These are phyloP conservation scores for Stagonosporopsis chrysanthemi DNA, from an alignment of 2,329 filamentous ascomycete species.

Conservation along the genomic window DNA sequence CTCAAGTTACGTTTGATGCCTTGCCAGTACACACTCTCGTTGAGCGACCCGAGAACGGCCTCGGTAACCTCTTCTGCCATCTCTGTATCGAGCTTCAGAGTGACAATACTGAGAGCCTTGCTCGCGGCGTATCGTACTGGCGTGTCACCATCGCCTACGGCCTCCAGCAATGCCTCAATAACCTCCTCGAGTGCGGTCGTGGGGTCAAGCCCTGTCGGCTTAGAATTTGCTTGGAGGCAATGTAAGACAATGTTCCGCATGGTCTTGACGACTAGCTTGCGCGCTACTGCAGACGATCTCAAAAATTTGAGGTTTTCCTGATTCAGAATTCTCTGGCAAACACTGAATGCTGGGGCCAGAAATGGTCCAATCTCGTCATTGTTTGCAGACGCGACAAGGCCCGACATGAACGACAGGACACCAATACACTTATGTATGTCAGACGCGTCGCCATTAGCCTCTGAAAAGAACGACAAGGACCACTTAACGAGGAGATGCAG, in stretches of 20 bases:
- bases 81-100: slow-evolving; percentile 76
- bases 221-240: slow-evolving; percentile 57
- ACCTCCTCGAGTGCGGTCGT: slow-evolving; percentile 70
- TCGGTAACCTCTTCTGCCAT: slow-evolving; percentile 90
- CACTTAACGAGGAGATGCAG: slow-evolving; percentile 73
- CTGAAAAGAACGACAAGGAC: slow-evolving; percentile 69
- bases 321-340: slow-evolving; percentile 67
- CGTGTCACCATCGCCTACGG: slow-evolving; percentile 85
- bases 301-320: slow-evolving; percentile 63
- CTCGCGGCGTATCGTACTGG: slow-evolving; percentile 89
- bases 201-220: slow-evolving; percentile 46
- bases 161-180: slow-evolving; percentile 81
- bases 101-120: slow-evolving; percentile 88
- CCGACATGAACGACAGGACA: slow-evolving; percentile 78
- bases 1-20: slow-evolving; percentile 67
- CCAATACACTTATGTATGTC: slow-evolving; percentile 81
- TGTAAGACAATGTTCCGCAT: slow-evolving; percentile 76
- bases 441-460: slow-evolving; percentile 49
- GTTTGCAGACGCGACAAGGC: slow-evolving; percentile 74
- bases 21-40: slow-evolving; percentile 68
- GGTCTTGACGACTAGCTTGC: slow-evolving; percentile 87
- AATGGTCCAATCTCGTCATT: slow-evolving; percentile 76
- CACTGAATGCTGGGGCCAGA: slow-evolving; percentile 70
- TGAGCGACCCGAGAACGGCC: slow-evolving; percentile 75
- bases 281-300: slow-evolving; percentile 76